Evolutionary conservation across 75 land plant species (phyloP), one percentile per base, ranked within the genome.

Genomic region (Selaginella tamariscina): DNA sequence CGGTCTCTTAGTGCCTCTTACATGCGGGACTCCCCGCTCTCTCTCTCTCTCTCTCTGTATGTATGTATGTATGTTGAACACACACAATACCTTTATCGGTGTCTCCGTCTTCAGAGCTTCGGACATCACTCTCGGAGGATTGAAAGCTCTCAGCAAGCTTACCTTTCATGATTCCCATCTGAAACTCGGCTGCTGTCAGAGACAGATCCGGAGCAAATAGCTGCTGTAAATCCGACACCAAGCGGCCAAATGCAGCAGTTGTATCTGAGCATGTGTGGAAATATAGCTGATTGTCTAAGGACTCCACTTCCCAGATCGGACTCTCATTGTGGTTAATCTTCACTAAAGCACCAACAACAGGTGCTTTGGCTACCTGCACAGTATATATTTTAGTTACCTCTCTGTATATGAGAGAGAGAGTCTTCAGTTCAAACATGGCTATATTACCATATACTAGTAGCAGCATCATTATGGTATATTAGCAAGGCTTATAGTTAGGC

Each of bases 261-360:
- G 99, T 88, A 70, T 95, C 99, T 71, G 80, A 84, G 75, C 99
- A 95, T 24, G 97, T 85, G 29, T 83, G 79, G 57, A 95, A 30
- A 30, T 73, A 56, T 27, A 91, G 62, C 57, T 86, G 83, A 63
- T 79, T 80, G 33, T 86, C 78, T 18, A 80, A 75, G 71, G 85
- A 87, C 23, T 79, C 84, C 30, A 95, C 55, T 71, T 87, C 85
- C 97, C 97, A 95, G 15, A 55, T 70, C 24, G 68, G 73, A 22
- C 76, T 75, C 33, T 77, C 80, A 28, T 75, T 65, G 55, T 75
- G 71, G 64, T 80, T 80, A 29, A 78, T 80, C 68, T 77, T 78
- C 31, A 95, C 49, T 56, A 78, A 57, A 23, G 75, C 84, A 68
- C 82, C 83, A 77, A 91, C 54, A 20, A 82, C 71, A 60, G 92